phyloP scores from a whole-genome alignment of 495 filamentous ascomycete species.

The Darksidea phi region DNA sequence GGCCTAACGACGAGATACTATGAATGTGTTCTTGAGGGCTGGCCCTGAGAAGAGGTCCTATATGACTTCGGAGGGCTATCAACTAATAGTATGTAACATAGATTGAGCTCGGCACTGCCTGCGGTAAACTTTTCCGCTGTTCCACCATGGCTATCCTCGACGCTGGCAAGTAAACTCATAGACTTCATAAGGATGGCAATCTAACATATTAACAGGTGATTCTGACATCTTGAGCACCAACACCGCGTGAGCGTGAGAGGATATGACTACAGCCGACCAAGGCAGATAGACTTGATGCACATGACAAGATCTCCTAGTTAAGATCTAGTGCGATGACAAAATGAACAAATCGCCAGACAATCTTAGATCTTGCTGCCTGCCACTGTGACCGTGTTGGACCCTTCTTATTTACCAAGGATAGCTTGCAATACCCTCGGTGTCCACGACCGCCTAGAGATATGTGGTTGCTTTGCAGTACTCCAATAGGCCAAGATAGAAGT shows the following conservation, averaged over 20 bases:
- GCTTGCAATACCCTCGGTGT: too few species aligned
- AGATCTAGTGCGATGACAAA: too few species aligned
- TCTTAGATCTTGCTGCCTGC: too few species aligned
- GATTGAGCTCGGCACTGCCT: slow-evolving; percentile 95
- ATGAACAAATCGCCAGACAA: too few species aligned
- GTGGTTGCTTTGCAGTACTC: too few species aligned
- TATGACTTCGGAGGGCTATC: slow-evolving; percentile 80
- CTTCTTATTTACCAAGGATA: too few species aligned
- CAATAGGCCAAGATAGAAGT: too few species aligned
- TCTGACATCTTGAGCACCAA: slow-evolving; percentile 85
- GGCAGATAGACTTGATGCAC: background rate
- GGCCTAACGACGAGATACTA: slow-evolving; percentile 34
- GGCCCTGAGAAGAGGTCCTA: slow-evolving; percentile 77
- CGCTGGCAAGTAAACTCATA: slow-evolving; percentile 54
- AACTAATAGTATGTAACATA: slow-evolving; percentile 50
- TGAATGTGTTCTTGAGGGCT: slow-evolving; percentile 40
- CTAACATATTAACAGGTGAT: slow-evolving; percentile 58
- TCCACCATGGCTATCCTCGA: slow-evolving; percentile 93
- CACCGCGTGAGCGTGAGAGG: slow-evolving; percentile 50
- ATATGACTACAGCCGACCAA: background rate
- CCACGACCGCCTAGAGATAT: too few species aligned
- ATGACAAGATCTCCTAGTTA: background rate
- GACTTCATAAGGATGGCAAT: background rate
- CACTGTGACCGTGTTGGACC: too few species aligned
- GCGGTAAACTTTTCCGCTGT: slow-evolving; percentile 87